Evolutionary conservation across 768 basidiomycete genomes (phyloP), one percentile per base, ranked within the genome.

Genomic region (Leccinum aurantiacum): DNA sequence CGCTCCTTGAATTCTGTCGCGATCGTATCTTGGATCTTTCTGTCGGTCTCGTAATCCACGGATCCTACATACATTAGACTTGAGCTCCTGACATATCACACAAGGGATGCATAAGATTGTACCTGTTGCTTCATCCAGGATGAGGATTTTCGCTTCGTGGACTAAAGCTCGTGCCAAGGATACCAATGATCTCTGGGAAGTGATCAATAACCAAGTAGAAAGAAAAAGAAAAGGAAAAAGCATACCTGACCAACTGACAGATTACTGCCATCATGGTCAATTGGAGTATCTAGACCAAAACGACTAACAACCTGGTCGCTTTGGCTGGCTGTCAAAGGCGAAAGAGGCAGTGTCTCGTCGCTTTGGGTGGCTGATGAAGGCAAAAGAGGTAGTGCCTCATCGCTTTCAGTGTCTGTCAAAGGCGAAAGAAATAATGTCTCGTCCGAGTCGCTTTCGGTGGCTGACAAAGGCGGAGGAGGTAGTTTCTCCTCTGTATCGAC

Each of bases 51-150:
- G 65, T 88, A 90, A 65, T 94, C 92, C 29, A 94, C 91, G 11
- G 89, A 90, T n/a, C 91, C 91, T 41, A 17, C 17, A 38, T 83
- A 60, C 22, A 29, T 10, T 10, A 17, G 53, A 17, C 5, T 17
- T 67, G 24, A 59, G 47, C 6, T 46, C n/a, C 11, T 25, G 17
- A 35, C 13, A 35, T 41, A n/a, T 38, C 49, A 31, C 1, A 35
- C 54, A n/a, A 37, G 8, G 17, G 1, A 22, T 37, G 48, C 5
- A 11, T 41, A 24, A 52, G 38, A 17, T 56, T 65, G 51, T 64
- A 84, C 84, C 88, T 53, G 93, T 95, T 0, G 93, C 93, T 77
- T 95, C 94, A 70, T 97, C 95, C 11, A 98, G 79, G 50, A 97
- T 86, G 53, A 95, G 85, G 33, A 96, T 85, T 69, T 85, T 88